A percentile compares a stretch with the other conserved stretches of the same genome.
Conservation (phyloP, 345 rosid genomes). For the Populus ilicifolia region DNA sequence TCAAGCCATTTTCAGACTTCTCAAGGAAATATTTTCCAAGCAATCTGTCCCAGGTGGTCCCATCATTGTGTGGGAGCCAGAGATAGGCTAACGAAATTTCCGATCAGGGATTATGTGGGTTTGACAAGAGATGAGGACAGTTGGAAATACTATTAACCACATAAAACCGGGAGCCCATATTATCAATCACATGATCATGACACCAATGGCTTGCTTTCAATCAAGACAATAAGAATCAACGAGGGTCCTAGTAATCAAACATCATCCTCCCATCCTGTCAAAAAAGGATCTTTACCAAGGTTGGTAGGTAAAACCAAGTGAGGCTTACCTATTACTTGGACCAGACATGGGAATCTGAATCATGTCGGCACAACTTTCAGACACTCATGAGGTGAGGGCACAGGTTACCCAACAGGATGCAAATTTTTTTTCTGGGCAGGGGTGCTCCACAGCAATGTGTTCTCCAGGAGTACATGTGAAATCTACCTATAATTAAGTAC, state of each 20-base stretch:
- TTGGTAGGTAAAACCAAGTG: background rate
- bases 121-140: background rate
- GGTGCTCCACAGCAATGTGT: background rate
- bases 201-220: background rate
- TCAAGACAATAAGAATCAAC: background rate
- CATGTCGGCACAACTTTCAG: background rate
- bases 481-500: background rate
- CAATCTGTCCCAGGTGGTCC: background rate
- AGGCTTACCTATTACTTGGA: background rate
- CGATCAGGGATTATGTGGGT: background rate
- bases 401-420: background rate
- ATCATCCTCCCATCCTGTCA: background rate
- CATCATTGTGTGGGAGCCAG: background rate
- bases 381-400: background rate
- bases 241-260: background rate
- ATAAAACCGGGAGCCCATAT: background rate
- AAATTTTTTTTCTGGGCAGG: background rate
- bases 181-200: slow-evolving; percentile 5
- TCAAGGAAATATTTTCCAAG: background rate
- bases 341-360: background rate
- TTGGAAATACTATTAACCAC: background rate
- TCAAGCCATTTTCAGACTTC: background rate
- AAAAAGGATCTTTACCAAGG: background rate
- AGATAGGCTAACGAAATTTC: background rate
- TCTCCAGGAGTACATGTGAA: background rate